Conservation (phyloP, 208 protist genomes). For the Crithidia fasciculata region DNA sequence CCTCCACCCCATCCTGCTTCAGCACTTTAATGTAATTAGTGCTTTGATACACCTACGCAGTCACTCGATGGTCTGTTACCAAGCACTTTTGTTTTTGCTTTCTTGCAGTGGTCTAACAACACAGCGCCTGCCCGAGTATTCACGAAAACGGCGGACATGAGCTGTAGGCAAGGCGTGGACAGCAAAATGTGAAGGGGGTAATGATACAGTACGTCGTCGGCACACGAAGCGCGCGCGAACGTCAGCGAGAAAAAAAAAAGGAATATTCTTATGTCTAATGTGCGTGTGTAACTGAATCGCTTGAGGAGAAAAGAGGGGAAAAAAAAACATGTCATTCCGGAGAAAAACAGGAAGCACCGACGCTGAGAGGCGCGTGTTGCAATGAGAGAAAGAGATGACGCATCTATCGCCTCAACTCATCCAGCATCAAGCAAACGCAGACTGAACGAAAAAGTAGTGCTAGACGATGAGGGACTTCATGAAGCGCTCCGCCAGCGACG, state of each 20-base stretch:
- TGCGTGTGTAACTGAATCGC: neutral
- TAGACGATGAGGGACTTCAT: constrained; percentile 81
- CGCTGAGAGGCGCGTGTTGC: too few species aligned
- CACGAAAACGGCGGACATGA: neutral
- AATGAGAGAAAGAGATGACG: too few species aligned
- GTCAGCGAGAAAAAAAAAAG: constrained; percentile 1
- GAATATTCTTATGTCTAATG: neutral
- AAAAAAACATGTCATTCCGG: neutral
- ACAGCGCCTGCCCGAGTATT: neutral
- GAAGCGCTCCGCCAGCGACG: constrained; percentile 76
- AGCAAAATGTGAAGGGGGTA: neutral
- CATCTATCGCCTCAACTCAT: neutral
- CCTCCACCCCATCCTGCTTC: too few species aligned
- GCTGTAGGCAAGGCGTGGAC: neutral
- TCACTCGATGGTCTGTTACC: too few species aligned
- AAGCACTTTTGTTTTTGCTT: too few species aligned
- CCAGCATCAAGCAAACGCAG: neutral
- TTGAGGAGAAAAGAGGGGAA: neutral
- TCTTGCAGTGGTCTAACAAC: too few species aligned
- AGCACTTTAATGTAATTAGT: neutral
- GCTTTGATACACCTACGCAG: neutral
- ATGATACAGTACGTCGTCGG: constrained; percentile 5
- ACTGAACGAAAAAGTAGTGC: neutral
- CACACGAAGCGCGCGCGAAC: neutral
- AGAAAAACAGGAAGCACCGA: neutral